A percentile compares a stretch with the other conserved stretches of the same genome.
Conservation (phyloP, 768 basidiomycete species). For the Russula abietina region DNA sequence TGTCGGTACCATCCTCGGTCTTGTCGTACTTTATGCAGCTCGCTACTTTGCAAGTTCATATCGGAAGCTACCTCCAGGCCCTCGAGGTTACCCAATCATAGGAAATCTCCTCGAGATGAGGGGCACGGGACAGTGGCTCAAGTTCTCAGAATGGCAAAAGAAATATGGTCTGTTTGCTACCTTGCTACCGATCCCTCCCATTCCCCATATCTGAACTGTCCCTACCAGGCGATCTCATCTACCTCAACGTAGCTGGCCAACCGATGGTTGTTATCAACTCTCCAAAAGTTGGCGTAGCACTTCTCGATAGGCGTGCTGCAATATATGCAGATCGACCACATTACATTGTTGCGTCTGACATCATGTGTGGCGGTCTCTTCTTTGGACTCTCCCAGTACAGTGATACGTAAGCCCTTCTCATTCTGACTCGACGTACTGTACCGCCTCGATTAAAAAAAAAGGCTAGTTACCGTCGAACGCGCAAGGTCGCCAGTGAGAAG, state of each 20-base stretch:
- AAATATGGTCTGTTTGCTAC: not conserved
- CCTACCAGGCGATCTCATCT: not conserved
- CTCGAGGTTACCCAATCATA: constrained; percentile 1
- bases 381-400: not conserved
- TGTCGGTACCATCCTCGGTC: not conserved
- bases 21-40: not conserved
- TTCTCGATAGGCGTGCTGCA: not conserved
- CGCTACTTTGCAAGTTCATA: not conserved
- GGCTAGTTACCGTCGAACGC: not conserved
- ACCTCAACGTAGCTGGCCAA: not conserved
- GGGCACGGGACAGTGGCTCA: not conserved
- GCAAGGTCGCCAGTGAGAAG: not conserved
- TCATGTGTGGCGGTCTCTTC: not conserved
- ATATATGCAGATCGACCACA: not conserved
- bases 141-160: not conserved
- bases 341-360: not conserved
- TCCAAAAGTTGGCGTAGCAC: not conserved
- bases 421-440: not conserved
- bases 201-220: not conserved
- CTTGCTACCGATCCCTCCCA: not conserved
- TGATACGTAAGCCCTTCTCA: not conserved
- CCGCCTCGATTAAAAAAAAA: too few species aligned
- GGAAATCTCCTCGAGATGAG: not conserved
- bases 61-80: not conserved
- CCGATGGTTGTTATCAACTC: not conserved